A percentile compares a stretch with the other conserved stretches of the same genome.
These are phyloP conservation scores for Amanita rubescens DNA, from an alignment of 768 basidiomycete species.

Conservation along the genomic window DNA sequence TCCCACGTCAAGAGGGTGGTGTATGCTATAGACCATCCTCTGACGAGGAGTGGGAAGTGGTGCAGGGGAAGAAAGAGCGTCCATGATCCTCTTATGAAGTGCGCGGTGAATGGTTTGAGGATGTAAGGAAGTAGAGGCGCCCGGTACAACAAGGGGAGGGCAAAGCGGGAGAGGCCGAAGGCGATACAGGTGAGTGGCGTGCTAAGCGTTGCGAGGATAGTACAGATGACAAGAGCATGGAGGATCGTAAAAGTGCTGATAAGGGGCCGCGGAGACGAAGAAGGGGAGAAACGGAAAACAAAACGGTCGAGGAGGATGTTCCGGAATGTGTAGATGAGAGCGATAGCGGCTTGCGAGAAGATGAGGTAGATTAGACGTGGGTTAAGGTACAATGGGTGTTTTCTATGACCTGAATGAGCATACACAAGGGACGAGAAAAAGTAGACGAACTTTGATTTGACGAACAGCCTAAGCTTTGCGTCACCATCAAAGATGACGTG, in stretches of 20 bases:
- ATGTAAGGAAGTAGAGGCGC: constrained; percentile 44
- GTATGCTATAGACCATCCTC: constrained; percentile 44
- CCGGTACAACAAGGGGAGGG: constrained; percentile 45
- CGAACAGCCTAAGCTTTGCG: constrained; percentile 46
- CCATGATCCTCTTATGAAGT: constrained; percentile 54
- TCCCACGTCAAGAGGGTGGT: constrained; percentile 59
- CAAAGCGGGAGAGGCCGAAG: constrained; percentile 40
- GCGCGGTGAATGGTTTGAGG: constrained; percentile 55
- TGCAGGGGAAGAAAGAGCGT: constrained; percentile 42
- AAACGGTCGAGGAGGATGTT: constrained; percentile 60
- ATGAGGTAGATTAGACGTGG: constrained; percentile 57
- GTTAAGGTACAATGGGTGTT: constrained; percentile 69
- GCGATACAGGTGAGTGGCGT: constrained; percentile 31
- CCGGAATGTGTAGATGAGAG: constrained; percentile 42
- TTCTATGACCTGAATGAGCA: constrained; percentile 32
- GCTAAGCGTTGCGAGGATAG: constrained; percentile 33
- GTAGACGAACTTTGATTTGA: constrained; percentile 50
- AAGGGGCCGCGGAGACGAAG: constrained; percentile 1
- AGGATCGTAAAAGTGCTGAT: constrained; percentile 16
- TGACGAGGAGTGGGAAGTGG: constrained; percentile 36
- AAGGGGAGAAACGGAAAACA: constrained; percentile 24
- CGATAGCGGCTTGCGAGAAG: constrained; percentile 42
- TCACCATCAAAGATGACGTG: constrained; percentile 36
- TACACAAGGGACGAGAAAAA: background rate
- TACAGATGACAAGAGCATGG: constrained; percentile 28